Conservation (phyloP, 768 basidiomycete species). For the Termitomyces sp. region DNA sequence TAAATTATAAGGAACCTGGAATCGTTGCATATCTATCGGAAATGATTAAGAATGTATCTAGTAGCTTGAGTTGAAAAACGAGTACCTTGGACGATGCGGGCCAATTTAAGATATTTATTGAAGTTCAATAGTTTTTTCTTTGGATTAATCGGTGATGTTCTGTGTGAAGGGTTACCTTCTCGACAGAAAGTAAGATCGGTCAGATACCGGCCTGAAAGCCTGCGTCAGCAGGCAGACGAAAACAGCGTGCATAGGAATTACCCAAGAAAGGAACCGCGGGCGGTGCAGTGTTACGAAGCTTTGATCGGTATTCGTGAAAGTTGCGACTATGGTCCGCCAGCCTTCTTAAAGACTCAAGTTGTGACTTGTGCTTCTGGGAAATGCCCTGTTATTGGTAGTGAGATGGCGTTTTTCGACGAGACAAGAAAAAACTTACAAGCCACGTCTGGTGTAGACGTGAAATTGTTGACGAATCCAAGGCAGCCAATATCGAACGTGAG, state of each 20-base stretch:
- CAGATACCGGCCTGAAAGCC: slow-evolving; percentile 66
- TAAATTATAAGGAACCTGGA: slow-evolving; percentile 83
- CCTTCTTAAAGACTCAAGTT: slow-evolving; percentile 76
- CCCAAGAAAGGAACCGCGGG: slow-evolving; percentile 97
- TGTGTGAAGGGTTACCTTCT: slow-evolving; percentile 87
- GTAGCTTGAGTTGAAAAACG: not conserved
- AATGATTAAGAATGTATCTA: not conserved
- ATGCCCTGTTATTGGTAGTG: slow-evolving; percentile 51
- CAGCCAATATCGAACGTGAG: slow-evolving; percentile 87
- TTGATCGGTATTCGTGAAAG: slow-evolving; percentile 86
- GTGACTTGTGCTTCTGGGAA: slow-evolving; percentile 77
- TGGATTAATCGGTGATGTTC: slow-evolving; percentile 73
- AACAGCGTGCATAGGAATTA: slow-evolving; percentile 24
- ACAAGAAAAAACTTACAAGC: slow-evolving; percentile 54
- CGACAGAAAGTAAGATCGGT: slow-evolving; percentile 95
- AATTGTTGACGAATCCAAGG: slow-evolving; percentile 94
- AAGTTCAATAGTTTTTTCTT: slow-evolving; percentile 88
- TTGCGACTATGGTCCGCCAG: slow-evolving; percentile 91
- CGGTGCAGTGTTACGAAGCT: slow-evolving; percentile 81
- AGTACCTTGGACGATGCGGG: slow-evolving; percentile 77
- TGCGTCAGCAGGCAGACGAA: slow-evolving; percentile 8
- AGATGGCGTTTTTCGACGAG: not conserved
- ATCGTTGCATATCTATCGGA: slow-evolving; percentile 80
- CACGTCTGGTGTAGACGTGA: slow-evolving; percentile 90
- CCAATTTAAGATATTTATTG: slow-evolving; percentile 92